Evolutionary conservation across 2,329 filamentous ascomycete species (phyloP), one percentile per base, ranked within the genome.

Genomic region (Neofusicoccum sp.): DNA sequence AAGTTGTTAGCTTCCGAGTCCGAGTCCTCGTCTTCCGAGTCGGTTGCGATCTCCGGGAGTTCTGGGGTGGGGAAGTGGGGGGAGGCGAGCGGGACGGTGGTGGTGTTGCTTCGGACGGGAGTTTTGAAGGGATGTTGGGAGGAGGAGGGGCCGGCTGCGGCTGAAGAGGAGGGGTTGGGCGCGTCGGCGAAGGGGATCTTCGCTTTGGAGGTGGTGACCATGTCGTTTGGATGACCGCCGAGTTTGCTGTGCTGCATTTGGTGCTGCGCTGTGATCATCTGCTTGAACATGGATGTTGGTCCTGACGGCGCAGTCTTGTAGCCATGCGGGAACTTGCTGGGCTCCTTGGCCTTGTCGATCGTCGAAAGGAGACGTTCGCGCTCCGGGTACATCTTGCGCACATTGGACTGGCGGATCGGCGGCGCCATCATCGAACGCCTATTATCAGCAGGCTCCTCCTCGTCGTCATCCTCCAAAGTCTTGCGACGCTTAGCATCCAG

Each of bases 11-110:
- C 59, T n/a, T 57, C 59, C 26, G 59, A 56, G 34, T 82, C 82
- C 12, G 86, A 84, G 44, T 84, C 80, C 51, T 93, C 89, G 62
- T 96, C 91, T 69, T 96, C 93, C 31, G 91, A 92, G 71, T 99
- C 96, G 1, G 95, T 98, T 65, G 92, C 87, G 67, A 99, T 98
- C 67, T 99, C 95, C 0, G 95, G 93, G 3, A 99, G 85, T 62
- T 99, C 95, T 63, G 93, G 91, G 67, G 91, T 93, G 63, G 89
- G 89, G 76, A 96, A 96, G 57, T 90, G 86, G 1, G 92, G 92
- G 1, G 92, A 96, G 31, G 89, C 88, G 68, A 89, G 90, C 62
- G 80, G 80, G 2, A 78, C 79, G 86, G 87, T 87, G 62, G 77
- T 71, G 73, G 28, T 76, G 67, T 66, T 53, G 65, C 14, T 31